These are phyloP conservation scores for Tetracladium marchalianum DNA, from an alignment of 495 filamentous ascomycete genomes.

Conservation along the genomic window DNA sequence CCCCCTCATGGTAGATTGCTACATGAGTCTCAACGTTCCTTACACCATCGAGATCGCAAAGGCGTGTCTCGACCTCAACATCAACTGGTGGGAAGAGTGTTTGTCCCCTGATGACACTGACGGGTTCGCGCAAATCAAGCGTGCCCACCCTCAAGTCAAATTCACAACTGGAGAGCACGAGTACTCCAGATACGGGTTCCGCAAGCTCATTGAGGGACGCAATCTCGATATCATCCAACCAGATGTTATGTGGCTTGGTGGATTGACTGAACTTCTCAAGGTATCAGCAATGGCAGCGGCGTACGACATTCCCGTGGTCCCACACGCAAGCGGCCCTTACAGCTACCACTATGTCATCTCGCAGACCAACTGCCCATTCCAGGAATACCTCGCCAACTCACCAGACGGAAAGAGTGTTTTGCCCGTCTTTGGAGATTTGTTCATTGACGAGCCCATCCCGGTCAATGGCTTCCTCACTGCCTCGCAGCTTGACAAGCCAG, in stretches of 20 bases:
- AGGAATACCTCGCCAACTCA: conserved; percentile 90
- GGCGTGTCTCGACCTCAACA: conserved; percentile 68
- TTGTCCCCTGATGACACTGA: conserved; percentile 83
- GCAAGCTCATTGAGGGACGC: conserved; percentile 83
- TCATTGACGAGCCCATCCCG: conserved; percentile 84
- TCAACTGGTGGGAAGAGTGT: conserved; percentile 97
- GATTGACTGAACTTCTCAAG: conserved; percentile 84
- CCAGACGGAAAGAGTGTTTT: conserved; percentile 78
- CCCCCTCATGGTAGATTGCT: conserved; percentile 90
- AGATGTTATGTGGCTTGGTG: conserved; percentile 94
- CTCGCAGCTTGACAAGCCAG: conserved; percentile 74
- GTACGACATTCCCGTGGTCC: conserved; percentile 91
- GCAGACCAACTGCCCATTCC: conserved; percentile 83
- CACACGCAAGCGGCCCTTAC: conserved; percentile 85
- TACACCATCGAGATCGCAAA: conserved; percentile 88
- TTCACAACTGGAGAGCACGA: conserved; percentile 96
- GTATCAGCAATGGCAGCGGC: conserved; percentile 80
- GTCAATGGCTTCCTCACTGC: conserved; percentile 70
- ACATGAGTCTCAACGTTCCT: conserved; percentile 86
- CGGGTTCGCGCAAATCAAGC: conserved; percentile 78
- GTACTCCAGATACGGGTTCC: conserved; percentile 86
- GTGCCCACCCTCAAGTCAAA: conserved; percentile 79
- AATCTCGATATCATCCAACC: conserved; percentile 91
- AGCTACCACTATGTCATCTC: conserved; percentile 92
- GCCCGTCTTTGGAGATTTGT: conserved; percentile 86